Percentiles rank a stretch among this genome's conserved stretches.
Conservation (phyloP, 2,329 filamentous ascomycete species). For the Talaromyces atroroseus region DNA sequence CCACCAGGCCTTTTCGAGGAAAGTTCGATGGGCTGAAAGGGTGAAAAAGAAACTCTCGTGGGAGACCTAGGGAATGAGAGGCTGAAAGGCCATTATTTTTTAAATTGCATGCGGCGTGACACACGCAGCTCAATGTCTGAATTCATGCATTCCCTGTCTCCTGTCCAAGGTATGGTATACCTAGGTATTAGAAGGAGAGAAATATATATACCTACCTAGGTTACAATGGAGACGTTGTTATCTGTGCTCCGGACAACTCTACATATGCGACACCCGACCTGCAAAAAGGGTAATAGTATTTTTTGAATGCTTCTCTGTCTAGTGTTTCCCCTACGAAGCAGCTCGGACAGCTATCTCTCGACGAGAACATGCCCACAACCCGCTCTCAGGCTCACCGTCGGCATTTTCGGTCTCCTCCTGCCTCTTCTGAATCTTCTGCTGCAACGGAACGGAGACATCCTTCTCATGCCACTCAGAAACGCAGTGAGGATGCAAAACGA, state of each 20-base stretch:
- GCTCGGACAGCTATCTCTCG: slow-evolving; percentile 36
- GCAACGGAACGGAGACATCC: not conserved
- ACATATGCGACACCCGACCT: slow-evolving; percentile 15
- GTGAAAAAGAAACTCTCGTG: not conserved
- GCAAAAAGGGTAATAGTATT: slow-evolving; percentile 6
- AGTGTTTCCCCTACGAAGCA: slow-evolving; percentile 30
- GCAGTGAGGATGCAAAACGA: not conserved
- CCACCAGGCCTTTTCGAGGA: not conserved
- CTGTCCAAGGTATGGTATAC: not conserved
- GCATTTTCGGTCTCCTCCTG: slow-evolving; percentile 3
- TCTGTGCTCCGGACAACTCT: slow-evolving; percentile 31
- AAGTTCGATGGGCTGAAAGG: not conserved
- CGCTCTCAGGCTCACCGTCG: slow-evolving; percentile 23
- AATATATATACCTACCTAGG: not conserved
- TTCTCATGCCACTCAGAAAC: slow-evolving; percentile 1
- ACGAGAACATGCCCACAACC: slow-evolving; percentile 28
- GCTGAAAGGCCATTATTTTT: not conserved
- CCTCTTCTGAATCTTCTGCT: not conserved
- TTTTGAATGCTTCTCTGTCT: not conserved
- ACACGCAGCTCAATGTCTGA: not conserved
- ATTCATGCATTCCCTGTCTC: not conserved
- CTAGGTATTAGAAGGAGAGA: not conserved
- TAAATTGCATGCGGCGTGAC: not conserved
- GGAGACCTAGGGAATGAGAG: not conserved
- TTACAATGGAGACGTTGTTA: not conserved